phyloP scores from a whole-genome alignment of 2,329 filamentous ascomycete genomes.

The Diaporthe aspalathi region DNA sequence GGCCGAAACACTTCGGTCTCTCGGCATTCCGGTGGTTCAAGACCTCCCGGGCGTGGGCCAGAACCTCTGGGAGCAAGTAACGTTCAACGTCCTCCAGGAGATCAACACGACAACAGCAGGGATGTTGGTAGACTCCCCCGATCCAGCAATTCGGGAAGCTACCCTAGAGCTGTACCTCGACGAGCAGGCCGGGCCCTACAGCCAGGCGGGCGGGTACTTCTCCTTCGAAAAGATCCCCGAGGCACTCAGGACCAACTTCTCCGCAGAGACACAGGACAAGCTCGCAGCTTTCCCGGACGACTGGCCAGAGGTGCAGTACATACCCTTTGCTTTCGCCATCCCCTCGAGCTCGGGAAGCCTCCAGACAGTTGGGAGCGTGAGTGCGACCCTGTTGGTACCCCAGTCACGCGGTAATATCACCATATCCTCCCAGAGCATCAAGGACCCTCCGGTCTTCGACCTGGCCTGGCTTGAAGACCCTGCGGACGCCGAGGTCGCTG shows the following conservation, averaged over 20 bases:
- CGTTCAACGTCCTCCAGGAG: background rate
- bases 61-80: constrained; percentile 17
- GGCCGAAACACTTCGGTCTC: background rate
- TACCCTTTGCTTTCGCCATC: background rate
- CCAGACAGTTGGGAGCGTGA: background rate
- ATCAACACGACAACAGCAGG: constrained; percentile 3
- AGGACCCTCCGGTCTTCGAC: constrained; percentile 52
- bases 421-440: constrained; percentile 47
- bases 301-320: constrained; percentile 16
- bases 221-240: constrained; percentile 35
- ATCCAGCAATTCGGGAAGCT: background rate
- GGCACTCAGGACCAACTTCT: constrained; percentile 6
- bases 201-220: constrained; percentile 30
- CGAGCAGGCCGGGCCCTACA: background rate
- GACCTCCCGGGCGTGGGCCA: constrained; percentile 37
- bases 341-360: background rate
- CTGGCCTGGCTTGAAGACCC: constrained; percentile 54
- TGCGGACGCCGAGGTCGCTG: constrained; percentile 53
- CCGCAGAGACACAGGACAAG: background rate
- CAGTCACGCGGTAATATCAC: constrained; percentile 54
- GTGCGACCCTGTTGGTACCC: constrained; percentile 49
- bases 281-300: background rate
- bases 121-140: background rate
- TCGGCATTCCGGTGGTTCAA: constrained; percentile 32
- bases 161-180: background rate